These are phyloP conservation scores for Schizosaccharomyces octosporus DNA, from an alignment of 805 yeast genomes.

Conservation along the genomic window DNA sequence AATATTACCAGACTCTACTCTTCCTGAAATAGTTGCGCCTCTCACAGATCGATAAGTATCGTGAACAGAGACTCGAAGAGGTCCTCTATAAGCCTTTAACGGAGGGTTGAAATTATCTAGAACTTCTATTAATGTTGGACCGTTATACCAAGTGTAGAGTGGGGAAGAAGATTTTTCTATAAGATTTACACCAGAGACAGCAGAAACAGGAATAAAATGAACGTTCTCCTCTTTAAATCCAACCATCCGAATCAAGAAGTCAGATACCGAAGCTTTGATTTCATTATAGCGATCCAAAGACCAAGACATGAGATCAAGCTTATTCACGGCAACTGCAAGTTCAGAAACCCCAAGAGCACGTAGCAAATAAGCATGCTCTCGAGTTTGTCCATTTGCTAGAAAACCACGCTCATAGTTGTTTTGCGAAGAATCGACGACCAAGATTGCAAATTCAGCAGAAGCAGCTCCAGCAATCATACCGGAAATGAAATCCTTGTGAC, in stretches of 20 bases:
- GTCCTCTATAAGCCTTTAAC: constrained; percentile 12
- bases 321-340: constrained; percentile 41
- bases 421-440: constrained; percentile 40
- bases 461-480: constrained; percentile 67
- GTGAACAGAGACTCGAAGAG: constrained; percentile 34
- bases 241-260: constrained; percentile 26
- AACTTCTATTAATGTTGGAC: constrained; percentile 20
- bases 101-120: constrained; percentile 11
- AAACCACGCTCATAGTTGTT: constrained; percentile 55
- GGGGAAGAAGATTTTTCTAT: constrained; percentile 18
- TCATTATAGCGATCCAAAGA: constrained; percentile 25
- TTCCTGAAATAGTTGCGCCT: constrained; percentile 32
- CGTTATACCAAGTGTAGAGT: constrained; percentile 21
- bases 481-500: constrained; percentile 62
- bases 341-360: constrained; percentile 39
- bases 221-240: constrained; percentile 22
- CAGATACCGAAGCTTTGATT: constrained; percentile 24
- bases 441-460: constrained; percentile 51
- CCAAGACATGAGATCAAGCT: constrained; percentile 41
- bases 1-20: constrained; percentile 40
- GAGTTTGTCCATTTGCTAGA: constrained; percentile 45
- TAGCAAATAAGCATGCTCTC: constrained; percentile 50
- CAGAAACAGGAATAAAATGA: constrained; percentile 42
- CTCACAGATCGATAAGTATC: constrained; percentile 31
- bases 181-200: constrained; percentile 42